Conservation (phyloP, 1,139 yeast genomes). For the Suhomyces bokatorum region DNA sequence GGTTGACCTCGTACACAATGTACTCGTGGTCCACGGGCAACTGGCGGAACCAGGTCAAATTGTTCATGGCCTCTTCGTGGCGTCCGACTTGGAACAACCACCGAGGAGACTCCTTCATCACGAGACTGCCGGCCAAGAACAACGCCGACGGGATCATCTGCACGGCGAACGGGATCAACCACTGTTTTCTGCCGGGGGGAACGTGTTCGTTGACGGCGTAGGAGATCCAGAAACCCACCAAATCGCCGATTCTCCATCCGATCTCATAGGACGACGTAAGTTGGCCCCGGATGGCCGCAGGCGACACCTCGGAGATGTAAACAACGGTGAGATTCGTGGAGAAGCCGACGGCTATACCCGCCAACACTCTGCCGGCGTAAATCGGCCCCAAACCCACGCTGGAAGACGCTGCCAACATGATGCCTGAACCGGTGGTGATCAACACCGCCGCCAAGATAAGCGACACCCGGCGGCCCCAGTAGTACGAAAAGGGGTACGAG, state of each 20-base stretch:
- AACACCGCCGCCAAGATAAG: slow-evolving; percentile 36
- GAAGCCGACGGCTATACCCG: slow-evolving; percentile 44
- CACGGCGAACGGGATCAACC: slow-evolving; percentile 47
- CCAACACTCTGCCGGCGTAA: slow-evolving; percentile 44
- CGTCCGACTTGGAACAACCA: slow-evolving; percentile 42
- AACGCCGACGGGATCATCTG: slow-evolving; percentile 45
- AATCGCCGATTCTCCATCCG: slow-evolving; percentile 47
- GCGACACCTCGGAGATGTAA: slow-evolving; percentile 42
- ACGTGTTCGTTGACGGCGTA: slow-evolving; percentile 41
- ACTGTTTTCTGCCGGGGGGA: slow-evolving; percentile 32
- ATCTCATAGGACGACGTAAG: slow-evolving; percentile 42
- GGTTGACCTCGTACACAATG: slow-evolving; percentile 36
- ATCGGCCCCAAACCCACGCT: slow-evolving; percentile 38
- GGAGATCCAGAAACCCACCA: slow-evolving; percentile 47
- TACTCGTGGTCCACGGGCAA: slow-evolving; percentile 41
- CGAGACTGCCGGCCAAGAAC: slow-evolving; percentile 36
- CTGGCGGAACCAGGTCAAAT: slow-evolving; percentile 41
- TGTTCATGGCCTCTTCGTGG: slow-evolving; percentile 36
- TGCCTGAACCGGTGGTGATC: slow-evolving; percentile 41
- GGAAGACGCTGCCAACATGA: slow-evolving; percentile 39
- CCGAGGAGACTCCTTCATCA: slow-evolving; percentile 43
- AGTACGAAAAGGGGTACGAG: slow-evolving; percentile 41
- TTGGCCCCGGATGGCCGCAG: slow-evolving; percentile 44
- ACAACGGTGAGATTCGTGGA: slow-evolving; percentile 45
- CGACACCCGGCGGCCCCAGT: slow-evolving; percentile 39